Evolutionary conservation across 1,284 basidiomycete genomes (phyloP), one percentile per base, ranked within the genome.

Genomic region (Leucoagaricus sp.): DNA sequence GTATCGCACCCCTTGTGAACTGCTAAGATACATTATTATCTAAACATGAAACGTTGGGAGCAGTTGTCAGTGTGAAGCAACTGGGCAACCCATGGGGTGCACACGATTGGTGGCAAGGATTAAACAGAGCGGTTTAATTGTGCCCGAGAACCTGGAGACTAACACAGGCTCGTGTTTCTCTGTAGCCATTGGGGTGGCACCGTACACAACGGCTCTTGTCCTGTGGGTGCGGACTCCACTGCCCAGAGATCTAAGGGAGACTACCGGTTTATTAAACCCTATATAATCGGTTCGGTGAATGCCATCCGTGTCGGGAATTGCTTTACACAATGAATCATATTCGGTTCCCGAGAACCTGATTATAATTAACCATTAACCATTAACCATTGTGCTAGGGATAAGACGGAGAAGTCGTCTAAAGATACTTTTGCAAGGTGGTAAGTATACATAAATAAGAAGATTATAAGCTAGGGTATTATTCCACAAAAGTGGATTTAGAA

Each of bases 281-380:
- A 12, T 12, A 26, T 9, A 29, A 28, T 29, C 52, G 19, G 23
- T 47, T 47, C 44, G 25, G 40, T 49, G 38, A 44, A 44, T n/a
- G 26, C 40, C 23, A 10, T 55, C 53, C 53, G 53, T 55, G 23
- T 55, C 47, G 47, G 47, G 47, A 44, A 21, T 34, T 36, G 23
- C 29, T 45, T 13, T 49, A n/a, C 26, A 21, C 29, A 46, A 40
- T 29, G 13, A 25, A 40, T 54, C 25, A 23, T 44, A 28, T 12
- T 40, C 45, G 44, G 45, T 21, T 17, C 15, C 34, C 12, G 46
- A 21, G 21, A 28, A 28, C 47, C 23, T 47, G 26, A 55, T 50
- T 55, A 38, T 36, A 41, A 55, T 7, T 33, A n/a, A n/a, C n/a
- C n/a, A n/a, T 44, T 55, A 55, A 42, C n/a, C n/a, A 36, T 55